Conservation (phyloP, 1,284 basidiomycete genomes). For the Sanghuangporus sanghuang region DNA sequence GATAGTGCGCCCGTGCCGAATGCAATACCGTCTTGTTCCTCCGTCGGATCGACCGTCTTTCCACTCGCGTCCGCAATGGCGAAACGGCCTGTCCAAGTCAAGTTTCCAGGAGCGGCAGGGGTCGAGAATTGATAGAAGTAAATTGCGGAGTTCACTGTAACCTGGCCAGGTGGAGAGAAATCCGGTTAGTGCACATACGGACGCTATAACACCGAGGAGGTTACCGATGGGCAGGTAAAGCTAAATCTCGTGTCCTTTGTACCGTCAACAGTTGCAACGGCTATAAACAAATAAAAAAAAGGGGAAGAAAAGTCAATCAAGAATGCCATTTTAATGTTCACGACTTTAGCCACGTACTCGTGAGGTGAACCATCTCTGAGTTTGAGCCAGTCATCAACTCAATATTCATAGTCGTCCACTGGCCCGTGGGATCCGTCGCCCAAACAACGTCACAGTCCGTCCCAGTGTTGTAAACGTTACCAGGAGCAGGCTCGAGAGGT, state of each 20-base stretch:
- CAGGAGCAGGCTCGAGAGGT: conserved; percentile 53
- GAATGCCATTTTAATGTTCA: neutral
- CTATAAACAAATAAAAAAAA: conserved; percentile 27
- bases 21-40: conserved; percentile 51
- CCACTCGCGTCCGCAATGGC: conserved; percentile 59
- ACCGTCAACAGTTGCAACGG: conserved; percentile 61
- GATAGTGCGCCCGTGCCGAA: conserved; percentile 68
- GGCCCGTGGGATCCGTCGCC: conserved; percentile 47
- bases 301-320: neutral
- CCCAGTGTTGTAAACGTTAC: conserved; percentile 52
- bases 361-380: conserved; percentile 61
- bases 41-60: conserved; percentile 42
- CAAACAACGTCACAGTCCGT: conserved; percentile 48
- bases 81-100: conserved; percentile 79
- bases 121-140: conserved; percentile 78
- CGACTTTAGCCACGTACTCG: conserved; percentile 40
- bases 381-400: conserved; percentile 80
- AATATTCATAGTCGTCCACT: conserved; percentile 64
- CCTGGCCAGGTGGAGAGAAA: conserved; percentile 31
- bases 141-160: conserved; percentile 63
- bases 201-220: conserved; percentile 23
- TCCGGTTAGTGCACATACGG: neutral
- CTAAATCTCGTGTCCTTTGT: conserved; percentile 41
- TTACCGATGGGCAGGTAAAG: conserved; percentile 65
- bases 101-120: conserved; percentile 31